Conservation (phyloP, 1,284 basidiomycete species). For the Puccinia horiana region DNA sequence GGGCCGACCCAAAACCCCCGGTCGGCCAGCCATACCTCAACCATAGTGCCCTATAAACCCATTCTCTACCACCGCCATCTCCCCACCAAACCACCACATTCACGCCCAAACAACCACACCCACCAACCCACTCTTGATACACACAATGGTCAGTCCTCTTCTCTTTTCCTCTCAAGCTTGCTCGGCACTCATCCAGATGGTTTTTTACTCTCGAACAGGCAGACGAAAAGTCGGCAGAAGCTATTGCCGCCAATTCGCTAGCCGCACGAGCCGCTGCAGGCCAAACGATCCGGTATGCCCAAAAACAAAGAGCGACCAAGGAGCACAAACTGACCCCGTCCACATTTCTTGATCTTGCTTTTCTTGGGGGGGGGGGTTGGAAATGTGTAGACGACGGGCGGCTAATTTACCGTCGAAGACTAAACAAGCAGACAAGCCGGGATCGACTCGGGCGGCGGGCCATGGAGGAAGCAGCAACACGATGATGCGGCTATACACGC, state of each 20-base stretch:
- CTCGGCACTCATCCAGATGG: too few species aligned
- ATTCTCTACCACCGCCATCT: too few species aligned
- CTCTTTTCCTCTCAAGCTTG: too few species aligned
- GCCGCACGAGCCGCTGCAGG: slow-evolving; percentile 47
- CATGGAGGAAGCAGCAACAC: slow-evolving; percentile 59
- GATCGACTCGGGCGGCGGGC: slow-evolving; percentile 58
- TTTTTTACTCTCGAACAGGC: not conserved
- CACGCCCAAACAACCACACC: too few species aligned
- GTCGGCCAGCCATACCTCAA: too few species aligned
- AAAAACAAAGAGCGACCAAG: not conserved
- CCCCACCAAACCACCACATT: too few species aligned
- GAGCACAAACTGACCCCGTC: not conserved
- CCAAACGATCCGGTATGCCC: slow-evolving; percentile 42
- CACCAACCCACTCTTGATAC: too few species aligned
- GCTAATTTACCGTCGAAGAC: slow-evolving; percentile 54
- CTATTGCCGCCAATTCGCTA: slow-evolving; percentile 42
- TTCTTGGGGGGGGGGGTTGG: too few species aligned
- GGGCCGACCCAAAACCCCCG: too few species aligned
- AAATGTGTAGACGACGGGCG: slow-evolving; percentile 53
- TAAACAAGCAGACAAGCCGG: slow-evolving; percentile 53
- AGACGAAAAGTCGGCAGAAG: slow-evolving; percentile 38
- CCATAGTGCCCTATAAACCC: too few species aligned
- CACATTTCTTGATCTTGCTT: too few species aligned
- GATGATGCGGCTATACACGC: slow-evolving; percentile 59
- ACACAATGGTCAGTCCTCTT: too few species aligned